These are phyloP conservation scores for Cystobasidium ongulense DNA, from an alignment of 768 basidiomycete species.

Conservation along the genomic window DNA sequence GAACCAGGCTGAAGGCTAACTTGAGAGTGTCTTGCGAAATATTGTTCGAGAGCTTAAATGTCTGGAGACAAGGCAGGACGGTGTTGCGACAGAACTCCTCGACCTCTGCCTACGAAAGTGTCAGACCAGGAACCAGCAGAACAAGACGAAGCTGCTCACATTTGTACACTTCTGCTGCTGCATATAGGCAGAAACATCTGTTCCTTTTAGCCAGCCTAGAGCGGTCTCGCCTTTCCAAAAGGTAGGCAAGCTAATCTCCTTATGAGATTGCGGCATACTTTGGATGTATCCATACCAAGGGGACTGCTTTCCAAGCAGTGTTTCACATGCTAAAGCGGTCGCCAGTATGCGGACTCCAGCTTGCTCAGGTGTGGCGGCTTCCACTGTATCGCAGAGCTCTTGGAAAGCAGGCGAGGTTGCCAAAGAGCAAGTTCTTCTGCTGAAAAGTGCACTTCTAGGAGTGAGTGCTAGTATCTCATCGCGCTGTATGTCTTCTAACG, in stretches of 20 bases:
- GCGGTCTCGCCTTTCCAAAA: conserved; percentile 46
- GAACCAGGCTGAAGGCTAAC: conserved; percentile 60
- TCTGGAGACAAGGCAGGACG: background rate
- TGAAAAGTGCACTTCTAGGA: conserved; percentile 42
- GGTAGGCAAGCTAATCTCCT: conserved; percentile 40
- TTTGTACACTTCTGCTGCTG: background rate
- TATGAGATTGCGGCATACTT: conserved; percentile 41
- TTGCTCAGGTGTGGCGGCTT: background rate
- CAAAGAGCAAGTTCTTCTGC: conserved; percentile 39
- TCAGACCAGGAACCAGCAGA: background rate
- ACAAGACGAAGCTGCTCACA: conserved; percentile 12
- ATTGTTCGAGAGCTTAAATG: background rate
- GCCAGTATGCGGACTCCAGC: conserved; percentile 43
- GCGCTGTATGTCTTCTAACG: background rate
- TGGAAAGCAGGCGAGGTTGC: conserved; percentile 4
- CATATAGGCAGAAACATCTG: conserved; percentile 39
- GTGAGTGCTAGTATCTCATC: conserved; percentile 38
- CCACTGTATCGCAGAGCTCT: background rate
- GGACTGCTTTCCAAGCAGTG: conserved; percentile 41
- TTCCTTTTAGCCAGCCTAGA: conserved; percentile 41
- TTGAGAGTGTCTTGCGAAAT: conserved; percentile 46
- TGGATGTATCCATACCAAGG: conserved; percentile 46
- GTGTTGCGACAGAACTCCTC: background rate
- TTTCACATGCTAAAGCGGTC: conserved; percentile 45
- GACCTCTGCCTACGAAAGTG: background rate